Percentiles rank a stretch among this genome's conserved stretches.
Evolutionary conservation across 495 filamentous ascomycete genomes (phyloP).

Genomic region (Beverwykella pulmonaria): DNA sequence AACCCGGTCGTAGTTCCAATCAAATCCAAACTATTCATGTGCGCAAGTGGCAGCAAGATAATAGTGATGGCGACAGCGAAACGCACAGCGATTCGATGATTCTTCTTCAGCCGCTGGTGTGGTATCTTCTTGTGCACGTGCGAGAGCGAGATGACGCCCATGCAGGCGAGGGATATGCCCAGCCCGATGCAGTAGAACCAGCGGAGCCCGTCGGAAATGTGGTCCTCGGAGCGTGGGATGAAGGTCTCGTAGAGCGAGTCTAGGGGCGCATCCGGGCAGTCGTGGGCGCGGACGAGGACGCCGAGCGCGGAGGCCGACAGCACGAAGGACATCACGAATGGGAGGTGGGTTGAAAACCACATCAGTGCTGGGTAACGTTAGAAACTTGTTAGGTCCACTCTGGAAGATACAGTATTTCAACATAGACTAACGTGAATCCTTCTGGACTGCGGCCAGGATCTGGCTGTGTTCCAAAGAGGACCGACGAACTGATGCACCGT

Average conservation of each 20-base stretch:
- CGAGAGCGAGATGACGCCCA: slow-evolving; percentile 52
- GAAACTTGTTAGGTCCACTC: too few species aligned
- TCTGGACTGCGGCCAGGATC: too few species aligned
- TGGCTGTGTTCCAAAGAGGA: too few species aligned
- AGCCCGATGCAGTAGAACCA: slow-evolving; percentile 64
- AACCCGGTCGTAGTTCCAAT: slow-evolving; percentile 55
- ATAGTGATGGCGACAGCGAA: slow-evolving; percentile 52
- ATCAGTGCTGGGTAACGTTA: slow-evolving; percentile 40
- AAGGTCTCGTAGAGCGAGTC: slow-evolving; percentile 53
- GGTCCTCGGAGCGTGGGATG: slow-evolving; percentile 46
- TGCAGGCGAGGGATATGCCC: slow-evolving; percentile 55
- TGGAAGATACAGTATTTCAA: too few species aligned
- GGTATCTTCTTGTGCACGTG: slow-evolving; percentile 51
- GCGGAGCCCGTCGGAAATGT: slow-evolving; percentile 53
- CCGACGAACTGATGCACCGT: too few species aligned
- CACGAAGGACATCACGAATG: slow-evolving; percentile 62
- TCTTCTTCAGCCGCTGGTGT: slow-evolving; percentile 52
- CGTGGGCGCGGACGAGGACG: slow-evolving; percentile 57
- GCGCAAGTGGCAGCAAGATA: slow-evolving; percentile 53
- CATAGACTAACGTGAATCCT: too few species aligned
- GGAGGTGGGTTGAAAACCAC: slow-evolving; percentile 53
- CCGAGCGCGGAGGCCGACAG: slow-evolving; percentile 56
- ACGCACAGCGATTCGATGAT: slow-evolving; percentile 52
- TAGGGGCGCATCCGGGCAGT: slow-evolving; percentile 49
- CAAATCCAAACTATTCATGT: slow-evolving; percentile 54